phyloP scores from a whole-genome alignment of 441 rosid species.

The Theobroma grandiflorum region DNA sequence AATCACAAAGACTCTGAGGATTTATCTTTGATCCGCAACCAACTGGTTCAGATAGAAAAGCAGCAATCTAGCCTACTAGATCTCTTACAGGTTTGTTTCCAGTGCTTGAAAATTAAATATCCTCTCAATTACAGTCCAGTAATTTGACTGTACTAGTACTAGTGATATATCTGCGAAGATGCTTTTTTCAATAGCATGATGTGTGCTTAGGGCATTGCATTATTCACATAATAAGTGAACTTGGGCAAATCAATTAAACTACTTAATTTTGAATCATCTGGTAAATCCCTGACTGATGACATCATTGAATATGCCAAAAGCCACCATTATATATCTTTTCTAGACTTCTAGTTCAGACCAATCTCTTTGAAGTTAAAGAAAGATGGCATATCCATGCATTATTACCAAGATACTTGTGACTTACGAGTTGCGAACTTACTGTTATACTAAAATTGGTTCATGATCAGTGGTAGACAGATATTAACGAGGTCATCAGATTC shows the following conservation, averaged over 20 bases:
- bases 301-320: not conserved
- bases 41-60: constrained; percentile 91
- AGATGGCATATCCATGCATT: not conserved
- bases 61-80: constrained; percentile 89
- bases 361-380: constrained; percentile 2
- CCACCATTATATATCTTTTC: not conserved
- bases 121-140: not conserved
- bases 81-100: constrained; percentile 81
- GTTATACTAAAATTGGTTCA: no score
- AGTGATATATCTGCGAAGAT: not conserved
- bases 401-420: not conserved
- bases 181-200: not conserved
- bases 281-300: not conserved
- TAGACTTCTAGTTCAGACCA: not conserved
- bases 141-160: not conserved
- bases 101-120: constrained; percentile 27
- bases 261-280: not conserved
- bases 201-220: constrained; percentile 15
- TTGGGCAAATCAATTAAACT: not conserved
- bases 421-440: not conserved
- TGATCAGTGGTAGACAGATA: no score
- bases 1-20: constrained; percentile 79
- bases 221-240: not conserved
- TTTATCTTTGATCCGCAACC: constrained; percentile 74
- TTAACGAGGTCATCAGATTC: no score